These are phyloP conservation scores for Funneliformis geosporum DNA, from an alignment of 192 early-diverging fungal genomes.

Conservation along the genomic window DNA sequence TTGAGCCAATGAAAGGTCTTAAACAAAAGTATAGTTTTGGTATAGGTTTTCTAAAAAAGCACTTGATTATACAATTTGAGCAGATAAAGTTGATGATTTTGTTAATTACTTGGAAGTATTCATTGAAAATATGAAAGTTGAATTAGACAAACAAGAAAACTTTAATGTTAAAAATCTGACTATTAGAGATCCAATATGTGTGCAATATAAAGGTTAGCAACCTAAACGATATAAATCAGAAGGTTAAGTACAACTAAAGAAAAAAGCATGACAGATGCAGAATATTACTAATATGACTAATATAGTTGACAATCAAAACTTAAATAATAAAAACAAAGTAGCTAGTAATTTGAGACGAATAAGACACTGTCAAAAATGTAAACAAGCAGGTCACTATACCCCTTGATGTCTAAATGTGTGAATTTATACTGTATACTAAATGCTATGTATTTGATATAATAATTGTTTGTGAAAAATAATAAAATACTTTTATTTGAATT, in stretches of 20 bases:
- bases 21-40: not conserved
- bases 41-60: not conserved
- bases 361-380: not conserved
- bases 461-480: too few relatives aligned
- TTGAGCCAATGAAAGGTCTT: too few relatives aligned
- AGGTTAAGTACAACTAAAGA: not conserved
- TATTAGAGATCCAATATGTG: not conserved
- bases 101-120: not conserved
- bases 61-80: not conserved
- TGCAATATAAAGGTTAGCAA: not conserved
- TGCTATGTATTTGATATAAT: too few relatives aligned
- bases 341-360: too few relatives aligned
- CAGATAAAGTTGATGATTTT: not conserved
- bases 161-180: not conserved
- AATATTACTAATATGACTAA: not conserved
- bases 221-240: not conserved
- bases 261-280: not conserved
- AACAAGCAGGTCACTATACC: not conserved
- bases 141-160: not conserved
- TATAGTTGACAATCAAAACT: not conserved
- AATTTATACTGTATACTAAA: not conserved
- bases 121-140: not conserved
- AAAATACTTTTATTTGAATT: too few relatives aligned
- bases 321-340: not conserved
- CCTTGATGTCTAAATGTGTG: not conserved